These are phyloP conservation scores for Daphne laureola DNA, from an alignment of 441 rosid genomes.

Conservation along the genomic window DNA sequence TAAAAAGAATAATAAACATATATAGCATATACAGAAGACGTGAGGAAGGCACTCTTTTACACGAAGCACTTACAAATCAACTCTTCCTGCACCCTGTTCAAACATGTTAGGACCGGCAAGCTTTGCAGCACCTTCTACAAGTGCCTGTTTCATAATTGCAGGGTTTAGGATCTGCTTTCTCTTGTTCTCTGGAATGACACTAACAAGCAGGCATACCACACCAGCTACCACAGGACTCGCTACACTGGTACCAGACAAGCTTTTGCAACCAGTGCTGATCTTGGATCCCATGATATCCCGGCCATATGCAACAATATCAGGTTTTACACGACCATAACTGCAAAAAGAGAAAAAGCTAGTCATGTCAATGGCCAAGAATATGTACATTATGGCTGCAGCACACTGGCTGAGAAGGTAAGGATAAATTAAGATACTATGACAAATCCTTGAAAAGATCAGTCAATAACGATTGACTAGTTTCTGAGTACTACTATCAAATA, in stretches of 20 bases:
- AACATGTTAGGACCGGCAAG: constrained; percentile 92
- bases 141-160: constrained; percentile 98
- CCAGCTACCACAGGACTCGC: constrained; percentile 99
- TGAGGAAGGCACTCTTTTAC: constrained; percentile 6
- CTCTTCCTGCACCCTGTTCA: constrained; percentile 99
- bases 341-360: constrained; percentile 8
- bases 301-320: constrained; percentile 97
- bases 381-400: too few relatives aligned
- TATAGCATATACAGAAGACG: neutral
- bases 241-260: constrained; percentile 96
- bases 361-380: neutral
- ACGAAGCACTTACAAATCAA: constrained; percentile 65
- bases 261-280: constrained; percentile 95
- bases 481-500: too few relatives aligned
- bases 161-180: constrained; percentile 80
- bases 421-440: too few relatives aligned
- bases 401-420: too few relatives aligned
- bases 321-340: constrained; percentile 96
- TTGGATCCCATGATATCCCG: constrained; percentile 97
- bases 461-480: too few relatives aligned
- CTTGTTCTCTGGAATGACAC: constrained; percentile 67
- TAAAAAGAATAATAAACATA: constrained; percentile 5
- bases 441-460: too few relatives aligned
- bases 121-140: constrained; percentile 98
- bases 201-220: constrained; percentile 89